Percentiles rank a stretch among this genome's conserved stretches.
Conservation (phyloP, 108 stramenopile genomes). For the Nitzschia inconspicua region DNA sequence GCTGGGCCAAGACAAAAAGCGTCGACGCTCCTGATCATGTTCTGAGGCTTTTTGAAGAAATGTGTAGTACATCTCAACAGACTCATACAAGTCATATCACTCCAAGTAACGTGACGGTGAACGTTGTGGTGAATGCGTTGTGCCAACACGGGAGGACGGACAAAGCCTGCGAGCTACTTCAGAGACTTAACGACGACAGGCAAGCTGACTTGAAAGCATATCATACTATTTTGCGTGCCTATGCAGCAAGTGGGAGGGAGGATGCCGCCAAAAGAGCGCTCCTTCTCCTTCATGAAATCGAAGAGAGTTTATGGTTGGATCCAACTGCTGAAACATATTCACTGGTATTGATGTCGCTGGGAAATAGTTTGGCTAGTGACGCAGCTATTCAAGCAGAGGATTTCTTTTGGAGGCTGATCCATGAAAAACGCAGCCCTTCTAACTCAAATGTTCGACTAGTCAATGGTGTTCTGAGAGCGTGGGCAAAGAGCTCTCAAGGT, state of each 20-base stretch:
- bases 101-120: background rate
- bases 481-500: constrained; percentile 4
- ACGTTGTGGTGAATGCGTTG: constrained; percentile 1
- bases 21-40: constrained; percentile 6
- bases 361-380: constrained; percentile 1
- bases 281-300: background rate
- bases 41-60: constrained; percentile 1
- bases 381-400: constrained; percentile 11
- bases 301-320: background rate
- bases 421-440: no score
- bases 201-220: background rate
- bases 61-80: background rate
- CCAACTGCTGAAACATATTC: background rate
- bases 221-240: background rate
- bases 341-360: constrained; percentile 1
- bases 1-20: constrained; percentile 8
- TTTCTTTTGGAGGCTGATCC: constrained; percentile 6
- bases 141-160: background rate
- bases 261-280: constrained; percentile 6
- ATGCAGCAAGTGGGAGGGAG: background rate
- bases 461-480: constrained; percentile 7
- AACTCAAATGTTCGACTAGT: no score
- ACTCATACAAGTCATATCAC: background rate
- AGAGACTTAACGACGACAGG: background rate
- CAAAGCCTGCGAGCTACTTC: background rate